Evolutionary conservation across 225 moss, liverwort and hornwort species (phyloP), one percentile per base, ranked within the genome.

Genomic region (Marchantia paleacea): DNA sequence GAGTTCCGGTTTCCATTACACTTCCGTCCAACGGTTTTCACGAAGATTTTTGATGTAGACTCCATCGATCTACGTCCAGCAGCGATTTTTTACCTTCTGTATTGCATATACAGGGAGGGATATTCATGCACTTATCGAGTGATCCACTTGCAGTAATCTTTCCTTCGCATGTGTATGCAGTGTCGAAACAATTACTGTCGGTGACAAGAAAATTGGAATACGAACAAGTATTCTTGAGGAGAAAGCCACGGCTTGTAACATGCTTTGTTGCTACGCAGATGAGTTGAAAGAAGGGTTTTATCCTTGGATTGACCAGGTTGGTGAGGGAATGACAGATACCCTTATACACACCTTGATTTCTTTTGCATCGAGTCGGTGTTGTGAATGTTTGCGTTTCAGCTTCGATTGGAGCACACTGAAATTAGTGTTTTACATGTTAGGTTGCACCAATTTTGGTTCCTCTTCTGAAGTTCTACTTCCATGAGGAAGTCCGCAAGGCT

Each of bases 261-360:
- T 99, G 99, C 83, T 99, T 70, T 99, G 99, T 75, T 99, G 99
- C 85, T 99, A 99, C 81, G 99, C 95, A 2, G 99, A 99, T 92
- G 99, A 99, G 80, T 86, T 99, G 3, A 99, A 99, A 83, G 99
- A 99, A 82, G 99, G 99, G 0, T 99, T 99, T 73, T 99, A 92
- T 82, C 99, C 99, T 30, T 99, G 95, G 94, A 95, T 99, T 84
- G 99, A 99, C 83, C 93, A 99, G 99, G 99, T 99, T 48, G 57
- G 82, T 65, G 2, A 10, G 54, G 26, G 15, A 14, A 74, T 12
- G 39, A 39, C 39, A 39, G 39, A 39, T 39, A 39, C 39, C 5
- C 39, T 39, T 39, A 5, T 39, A 39, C 39, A 39, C 39, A 2
- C 39, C 3, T 39, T 5, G 39, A 39, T 2, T 39, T 39, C 39